These are phyloP conservation scores for baker's yeast (Saccharomyces cerevisiae) DNA, from an alignment of 805 yeast species.

Conservation along the genomic window DNA sequence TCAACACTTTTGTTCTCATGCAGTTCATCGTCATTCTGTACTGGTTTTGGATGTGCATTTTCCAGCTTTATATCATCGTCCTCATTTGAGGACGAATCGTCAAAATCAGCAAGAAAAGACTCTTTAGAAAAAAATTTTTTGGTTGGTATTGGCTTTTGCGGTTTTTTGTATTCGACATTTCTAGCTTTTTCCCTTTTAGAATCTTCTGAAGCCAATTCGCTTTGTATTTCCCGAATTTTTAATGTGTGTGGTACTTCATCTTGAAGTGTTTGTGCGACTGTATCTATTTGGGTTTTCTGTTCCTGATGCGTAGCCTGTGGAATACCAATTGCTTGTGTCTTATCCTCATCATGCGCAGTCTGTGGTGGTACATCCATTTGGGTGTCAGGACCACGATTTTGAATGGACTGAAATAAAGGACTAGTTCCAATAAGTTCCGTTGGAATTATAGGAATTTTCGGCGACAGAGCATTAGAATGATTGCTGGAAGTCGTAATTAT, in stretches of 20 bases:
- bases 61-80: neutral
- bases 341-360: neutral
- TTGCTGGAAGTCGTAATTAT: neutral
- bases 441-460: neutral
- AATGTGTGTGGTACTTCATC: constrained; percentile 1
- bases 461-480: neutral
- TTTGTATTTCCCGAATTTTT: constrained; percentile 15
- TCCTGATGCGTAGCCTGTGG: neutral
- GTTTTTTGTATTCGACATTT: constrained; percentile 3
- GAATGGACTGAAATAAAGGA: neutral
- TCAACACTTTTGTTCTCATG: neutral
- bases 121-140: constrained; percentile 14
- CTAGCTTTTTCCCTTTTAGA: neutral
- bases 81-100: constrained; percentile 8
- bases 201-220: constrained; percentile 8
- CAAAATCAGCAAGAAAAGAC: constrained; percentile 18
- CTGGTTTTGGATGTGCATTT: neutral
- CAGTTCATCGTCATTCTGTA: neutral
- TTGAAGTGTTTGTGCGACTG: neutral
- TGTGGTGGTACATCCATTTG: neutral
- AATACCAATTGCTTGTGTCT: neutral
- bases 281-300: neutral
- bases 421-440: neutral
- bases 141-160: neutral
- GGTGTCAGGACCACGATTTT: neutral